Percentiles rank a stretch among this genome's conserved stretches.
phyloP scores from a whole-genome alignment of 495 filamentous ascomycete species.

The Neurospora sp. region DNA sequence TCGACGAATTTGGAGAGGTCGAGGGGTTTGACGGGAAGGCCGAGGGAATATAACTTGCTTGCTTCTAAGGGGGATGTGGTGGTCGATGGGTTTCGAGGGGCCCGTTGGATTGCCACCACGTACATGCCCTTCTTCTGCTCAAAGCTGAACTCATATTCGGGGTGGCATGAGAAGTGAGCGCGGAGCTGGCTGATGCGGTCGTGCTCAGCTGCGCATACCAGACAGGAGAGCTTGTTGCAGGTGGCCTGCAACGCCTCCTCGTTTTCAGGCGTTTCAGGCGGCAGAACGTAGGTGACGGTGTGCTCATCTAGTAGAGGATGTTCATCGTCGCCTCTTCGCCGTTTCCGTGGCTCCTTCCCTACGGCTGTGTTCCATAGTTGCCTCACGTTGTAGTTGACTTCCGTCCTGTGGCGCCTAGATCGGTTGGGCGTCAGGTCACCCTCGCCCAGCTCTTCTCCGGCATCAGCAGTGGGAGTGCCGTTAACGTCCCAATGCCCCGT shows the following conservation, averaged over 20 bases:
- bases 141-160: constrained; percentile 34
- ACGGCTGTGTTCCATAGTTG: constrained; percentile 36
- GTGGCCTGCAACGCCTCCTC: constrained; percentile 16
- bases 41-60: constrained; percentile 20
- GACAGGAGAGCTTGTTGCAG: constrained; percentile 33
- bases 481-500: constrained; percentile 12
- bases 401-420: constrained; percentile 26
- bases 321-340: constrained; percentile 22
- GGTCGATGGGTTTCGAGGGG: neutral
- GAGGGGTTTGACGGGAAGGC: constrained; percentile 24
- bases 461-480: neutral
- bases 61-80: neutral
- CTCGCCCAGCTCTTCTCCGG: neutral
- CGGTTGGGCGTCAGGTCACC: constrained; percentile 30
- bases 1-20: constrained; percentile 30
- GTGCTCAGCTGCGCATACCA: constrained; percentile 35
- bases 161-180: constrained; percentile 35
- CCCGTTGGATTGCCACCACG: constrained; percentile 9
- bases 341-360: constrained; percentile 36
- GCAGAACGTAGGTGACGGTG: constrained; percentile 34
- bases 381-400: constrained; percentile 45
- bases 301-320: constrained; percentile 20
- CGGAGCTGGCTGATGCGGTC: constrained; percentile 33
- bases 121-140: constrained; percentile 17
- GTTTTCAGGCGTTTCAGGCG: constrained; percentile 17